Conservation (phyloP, 1,284 basidiomycete genomes). For the Fistulina hepatica region DNA sequence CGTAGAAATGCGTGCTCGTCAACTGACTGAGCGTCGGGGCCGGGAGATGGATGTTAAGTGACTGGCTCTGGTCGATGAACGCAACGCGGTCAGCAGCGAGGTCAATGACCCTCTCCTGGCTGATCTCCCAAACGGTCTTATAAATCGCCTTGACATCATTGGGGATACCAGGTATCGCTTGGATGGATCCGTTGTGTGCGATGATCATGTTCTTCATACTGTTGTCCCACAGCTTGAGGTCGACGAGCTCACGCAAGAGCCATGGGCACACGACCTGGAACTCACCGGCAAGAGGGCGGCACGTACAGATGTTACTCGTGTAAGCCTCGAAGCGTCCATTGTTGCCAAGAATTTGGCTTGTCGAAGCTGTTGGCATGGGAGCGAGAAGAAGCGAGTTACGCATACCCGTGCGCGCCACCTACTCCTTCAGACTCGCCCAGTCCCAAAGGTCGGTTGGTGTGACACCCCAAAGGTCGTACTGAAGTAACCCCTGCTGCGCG, state of each 20-base stretch:
- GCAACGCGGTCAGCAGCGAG: conserved; percentile 97
- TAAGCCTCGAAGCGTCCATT: conserved; percentile 99
- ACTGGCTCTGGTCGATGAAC: conserved; percentile 93
- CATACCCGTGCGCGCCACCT: conserved; percentile 79
- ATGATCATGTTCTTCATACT: conserved; percentile 99
- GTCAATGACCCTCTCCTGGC: conserved; percentile 97
- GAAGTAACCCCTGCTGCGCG: conserved; percentile 79
- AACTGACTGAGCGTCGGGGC: conserved; percentile 90
- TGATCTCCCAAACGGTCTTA: conserved; percentile 99
- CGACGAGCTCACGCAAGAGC: conserved; percentile 94
- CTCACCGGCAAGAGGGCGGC: conserved; percentile 98
- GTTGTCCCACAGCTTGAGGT: conserved; percentile 93
- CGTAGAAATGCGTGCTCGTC: conserved; percentile 99
- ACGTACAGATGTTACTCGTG: conserved; percentile 97
- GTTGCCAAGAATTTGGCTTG: conserved; percentile 96
- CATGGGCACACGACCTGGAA: conserved; percentile 99
- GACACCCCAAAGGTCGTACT: conserved; percentile 94
- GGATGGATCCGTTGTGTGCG: conserved; percentile 92
- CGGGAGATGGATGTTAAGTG: conserved; percentile 88
- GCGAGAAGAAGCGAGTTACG: conserved; percentile 90
- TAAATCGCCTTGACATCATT: conserved; percentile 91
- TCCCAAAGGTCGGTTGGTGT: conserved; percentile 94
- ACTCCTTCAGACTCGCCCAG: conserved; percentile 82
- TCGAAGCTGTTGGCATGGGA: conserved; percentile 98
- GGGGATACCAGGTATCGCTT: conserved; percentile 81